Evolutionary conservation across 2,329 filamentous ascomycete genomes (phyloP), one percentile per base, ranked within the genome.

Genomic region (Rutstroemia sydowiana): DNA sequence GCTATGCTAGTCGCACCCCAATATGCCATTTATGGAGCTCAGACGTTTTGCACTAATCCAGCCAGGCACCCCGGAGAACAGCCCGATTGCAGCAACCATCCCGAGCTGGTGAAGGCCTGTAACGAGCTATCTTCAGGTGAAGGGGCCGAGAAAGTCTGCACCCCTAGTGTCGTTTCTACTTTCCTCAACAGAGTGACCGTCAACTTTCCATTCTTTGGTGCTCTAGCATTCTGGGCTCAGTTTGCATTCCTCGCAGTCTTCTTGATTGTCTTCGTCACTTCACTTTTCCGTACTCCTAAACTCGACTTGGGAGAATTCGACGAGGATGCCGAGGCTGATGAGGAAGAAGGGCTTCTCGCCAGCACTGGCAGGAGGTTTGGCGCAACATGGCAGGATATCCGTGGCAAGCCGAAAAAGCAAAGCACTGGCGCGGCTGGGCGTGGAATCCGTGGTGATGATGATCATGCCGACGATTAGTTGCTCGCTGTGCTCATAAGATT

Each of bases 1-100:
- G 86, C 88, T 52, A 95, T 95, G 85, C 77, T 97, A 56, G 82
- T 95, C n/a, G 93, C 90, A 5, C 93, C 93, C 1, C 91, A 97
- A 65, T 98, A 98, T 67, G 82, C 92, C 43, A 95, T 86, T 50
- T 98, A 89, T 66, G 93, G 93, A 45, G 89, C 91, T 0, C 93
- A 98, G 69, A 95, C 87, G 1, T 96, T 91, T 72, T 98, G 93
- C 70, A 84, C 89, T 62, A 82, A 85, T 57, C 75, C 82, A 31
- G 77, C 83, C 2, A 73, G 73, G 34, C 73, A 79, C 52, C 76
- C 79, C 0, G 82, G 81, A 52, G 77, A 78, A 57, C 81, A 84
- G 60, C 86, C 88, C 6, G 83, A 95, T 68, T 98, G 93, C 72
- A 76, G 76, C 6, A 69, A 84, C 46, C 78, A 87, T 63, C 77